Conservation (phyloP, 2,329 filamentous ascomycete species). For the Passalora sequoiae region DNA sequence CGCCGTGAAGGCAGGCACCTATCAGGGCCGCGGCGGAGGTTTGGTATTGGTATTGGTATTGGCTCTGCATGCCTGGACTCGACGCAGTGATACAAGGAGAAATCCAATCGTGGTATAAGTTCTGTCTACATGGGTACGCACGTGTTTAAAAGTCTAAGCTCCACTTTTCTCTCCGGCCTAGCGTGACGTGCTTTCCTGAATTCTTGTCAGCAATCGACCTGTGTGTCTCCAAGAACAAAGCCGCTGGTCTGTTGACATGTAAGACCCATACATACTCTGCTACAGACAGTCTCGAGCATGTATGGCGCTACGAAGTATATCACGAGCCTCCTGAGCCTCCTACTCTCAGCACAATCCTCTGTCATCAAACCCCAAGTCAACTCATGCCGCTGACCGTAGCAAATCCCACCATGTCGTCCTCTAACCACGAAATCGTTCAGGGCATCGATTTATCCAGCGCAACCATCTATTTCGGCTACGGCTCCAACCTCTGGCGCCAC, state of each 20-base stretch:
- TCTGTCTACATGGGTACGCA: too few species aligned
- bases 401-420: background rate
- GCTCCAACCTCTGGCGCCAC: slow-evolving; percentile 61
- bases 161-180: too few species aligned
- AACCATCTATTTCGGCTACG: slow-evolving; percentile 58
- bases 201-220: too few species aligned
- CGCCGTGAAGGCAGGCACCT: too few species aligned
- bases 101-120: too few species aligned
- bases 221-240: too few species aligned
- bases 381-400: background rate
- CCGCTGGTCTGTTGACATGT: background rate
- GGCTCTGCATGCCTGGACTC: too few species aligned
- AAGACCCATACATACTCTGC: background rate
- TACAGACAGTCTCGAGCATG: background rate
- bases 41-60: too few species aligned
- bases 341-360: background rate
- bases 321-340: background rate
- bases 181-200: too few species aligned
- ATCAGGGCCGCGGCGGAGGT: too few species aligned
- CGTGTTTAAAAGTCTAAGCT: too few species aligned
- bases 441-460: slow-evolving; percentile 1
- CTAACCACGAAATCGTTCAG: background rate
- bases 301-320: background rate
- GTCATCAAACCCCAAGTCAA: background rate
- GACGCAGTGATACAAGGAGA: too few species aligned